Evolutionary conservation across 129 eudicot species (phyloP), one percentile per base, ranked within the genome.

Genomic region (Chrysanthemum makinoi): DNA sequence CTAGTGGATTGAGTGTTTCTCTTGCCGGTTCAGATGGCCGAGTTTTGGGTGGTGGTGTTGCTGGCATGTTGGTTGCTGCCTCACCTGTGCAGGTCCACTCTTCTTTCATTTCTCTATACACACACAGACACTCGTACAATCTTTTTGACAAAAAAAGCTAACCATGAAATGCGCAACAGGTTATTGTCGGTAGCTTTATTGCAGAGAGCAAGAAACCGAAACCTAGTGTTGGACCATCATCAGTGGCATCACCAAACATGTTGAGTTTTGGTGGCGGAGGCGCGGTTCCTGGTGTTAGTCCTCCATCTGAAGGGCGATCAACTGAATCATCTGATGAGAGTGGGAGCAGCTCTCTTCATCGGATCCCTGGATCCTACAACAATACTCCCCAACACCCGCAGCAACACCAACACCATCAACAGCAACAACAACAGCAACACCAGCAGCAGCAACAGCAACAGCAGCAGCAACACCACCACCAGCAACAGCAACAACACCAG

Each of bases 11-110:
- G 82, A 87, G 96, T 74, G 88, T 93, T 35, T 93, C 98, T 26
- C 81, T 93, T 81, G 96, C 98, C 13, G 95, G 96, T 72, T 67
- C 96, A 58, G 98, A 91, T 75, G 96, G 96, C 6, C 84, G 91
- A 64, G 98, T 91, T 24, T 69, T 91, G 79, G 98, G 98, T 63
- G 98, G 98, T 51, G 94, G 88, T 69, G 96, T 91, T 75, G 94
- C 95, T 44, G 98, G 98, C 55, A 69, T 79, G 82, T 80, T 91
- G 72, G 73, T 79, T 78, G 98, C 98, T 16, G 98, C 98, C 6
- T 70, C 94, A 52, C 89, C 96, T 0, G 89, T 89, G 55, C 98
- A 91, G 98, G 98, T 78, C 69, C 62, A n/a, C 49, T n/a, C 55
- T 10, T 62, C 65, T 48, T 43, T 33, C 12, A 13, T 53, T 39